These are phyloP conservation scores for Exophiala aquamarina DNA, from an alignment of 2,329 filamentous ascomycete species.

Conservation along the genomic window DNA sequence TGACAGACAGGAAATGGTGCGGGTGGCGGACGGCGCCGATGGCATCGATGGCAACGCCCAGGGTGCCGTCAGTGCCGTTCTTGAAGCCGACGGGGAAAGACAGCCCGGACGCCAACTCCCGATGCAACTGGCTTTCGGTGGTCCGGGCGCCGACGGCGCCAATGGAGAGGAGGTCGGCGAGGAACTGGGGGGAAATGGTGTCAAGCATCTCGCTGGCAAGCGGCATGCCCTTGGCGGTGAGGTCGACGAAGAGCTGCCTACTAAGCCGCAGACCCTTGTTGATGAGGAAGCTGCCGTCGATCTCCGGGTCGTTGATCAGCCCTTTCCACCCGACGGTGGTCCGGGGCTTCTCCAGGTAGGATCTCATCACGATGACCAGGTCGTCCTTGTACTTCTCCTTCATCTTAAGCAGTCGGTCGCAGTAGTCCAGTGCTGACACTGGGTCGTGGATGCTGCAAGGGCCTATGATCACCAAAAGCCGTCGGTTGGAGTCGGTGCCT, in stretches of 20 bases:
- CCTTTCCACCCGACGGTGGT: conserved; percentile 99
- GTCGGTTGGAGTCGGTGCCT: conserved; percentile 63
- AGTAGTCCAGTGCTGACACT: conserved; percentile 83
- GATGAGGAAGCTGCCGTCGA: conserved; percentile 96
- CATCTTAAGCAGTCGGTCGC: conserved; percentile 71
- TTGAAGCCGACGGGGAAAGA: conserved; percentile 99
- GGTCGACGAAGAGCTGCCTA: conserved; percentile 88
- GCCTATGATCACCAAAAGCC: conserved; percentile 89
- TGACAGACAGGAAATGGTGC: conserved; percentile 98
- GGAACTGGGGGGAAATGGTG: conserved; percentile 96
- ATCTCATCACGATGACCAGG: conserved; percentile 92
- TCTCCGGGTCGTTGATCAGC: conserved; percentile 97
- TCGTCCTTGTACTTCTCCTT: conserved; percentile 79
- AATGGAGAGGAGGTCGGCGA: conserved; percentile 91
- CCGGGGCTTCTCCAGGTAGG: conserved; percentile 97
- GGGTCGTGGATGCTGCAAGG: conserved; percentile 98
- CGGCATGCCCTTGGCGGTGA: conserved; percentile 84
- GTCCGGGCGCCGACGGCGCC: conserved; percentile 95
- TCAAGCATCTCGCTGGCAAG: conserved; percentile 98
- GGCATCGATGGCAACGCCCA: conserved; percentile 90
- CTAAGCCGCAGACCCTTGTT: conserved; percentile 95
- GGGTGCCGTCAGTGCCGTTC: conserved; percentile 93
- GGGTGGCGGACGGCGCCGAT: conserved; percentile 68
- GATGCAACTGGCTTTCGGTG: conserved; percentile 93
- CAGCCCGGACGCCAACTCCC: conserved; percentile 89